Base-by-base conservation (phyloP, 768 basidiomycete species). In the Scleroderma bovista region DNA sequence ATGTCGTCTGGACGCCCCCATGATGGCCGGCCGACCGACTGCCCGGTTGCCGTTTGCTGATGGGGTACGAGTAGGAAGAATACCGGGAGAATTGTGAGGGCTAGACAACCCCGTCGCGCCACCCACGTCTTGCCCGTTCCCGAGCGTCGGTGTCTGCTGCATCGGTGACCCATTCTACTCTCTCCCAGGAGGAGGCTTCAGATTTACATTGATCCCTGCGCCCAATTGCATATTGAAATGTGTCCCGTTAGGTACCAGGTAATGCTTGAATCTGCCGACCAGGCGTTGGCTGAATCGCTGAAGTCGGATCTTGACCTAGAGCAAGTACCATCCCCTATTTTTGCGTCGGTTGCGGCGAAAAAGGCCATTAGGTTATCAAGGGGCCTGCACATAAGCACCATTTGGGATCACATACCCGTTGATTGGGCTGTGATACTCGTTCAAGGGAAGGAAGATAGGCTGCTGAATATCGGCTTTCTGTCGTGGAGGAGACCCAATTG, bases 1-100 rank as follows among this genome's bases (percentile, higher is more conserved):
- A 55, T 32, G 58, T 44, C 23, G 56, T 23, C 16, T 48, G 51
- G 31, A 50, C 26, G 40, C 26, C 7, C 51, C 52, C 26, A 63
- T 60, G 22, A 23, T 46, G 22, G 56, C 62, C 2, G 57, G 36
- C 42, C 76, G 68, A 60, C 66, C 63, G 12, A 66, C 69, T 20
- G 70, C 69, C 39, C 79, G 76, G n/a, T 72, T 72, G 6, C 82
- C 81, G 57, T 80, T 81, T 17, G 77, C 74, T 0, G 82, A 83
- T 3, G 81, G 77, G 9, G 75, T 74, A 20, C 81, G 75, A 16
- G 57, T 57, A 20, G 74, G 75, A 3, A 73, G 69, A 16, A 50
- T 50, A 46, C 61, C 65, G 33, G 69, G 71, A 10, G 66, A 58
- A n/a, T 69, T 57, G 51, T 75, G 70, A 15, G 74, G 75, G 54